Percentiles rank a stretch among this genome's conserved stretches.
Conservation (phyloP, 805 yeast species). For the Schwanniomyces sp. region DNA sequence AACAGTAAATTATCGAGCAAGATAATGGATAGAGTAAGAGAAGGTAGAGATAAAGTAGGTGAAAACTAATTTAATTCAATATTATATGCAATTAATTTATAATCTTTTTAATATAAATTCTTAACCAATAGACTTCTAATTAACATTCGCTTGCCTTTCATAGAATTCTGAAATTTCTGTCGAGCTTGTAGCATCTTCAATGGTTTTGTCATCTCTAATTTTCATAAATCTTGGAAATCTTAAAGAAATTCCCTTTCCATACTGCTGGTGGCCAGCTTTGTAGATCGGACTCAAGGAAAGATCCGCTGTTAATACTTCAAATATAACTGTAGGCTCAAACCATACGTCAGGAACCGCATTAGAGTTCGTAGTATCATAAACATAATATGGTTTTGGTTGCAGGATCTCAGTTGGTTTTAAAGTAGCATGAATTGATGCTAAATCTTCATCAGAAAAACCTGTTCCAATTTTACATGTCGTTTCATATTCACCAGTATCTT, state of each 20-base stretch:
- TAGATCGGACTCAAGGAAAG: slow-evolving; percentile 84
- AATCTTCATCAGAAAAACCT: slow-evolving; percentile 85
- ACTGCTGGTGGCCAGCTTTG: slow-evolving; percentile 73
- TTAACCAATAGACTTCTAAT: slow-evolving; percentile 7
- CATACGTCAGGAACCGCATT: slow-evolving; percentile 87
- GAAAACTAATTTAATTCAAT: neutral
- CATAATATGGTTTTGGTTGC: slow-evolving; percentile 64
- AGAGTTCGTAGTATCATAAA: slow-evolving; percentile 59
- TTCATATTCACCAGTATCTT: slow-evolving; percentile 89
- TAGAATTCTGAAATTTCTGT: slow-evolving; percentile 84
- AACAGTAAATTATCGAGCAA: slow-evolving; percentile 25
- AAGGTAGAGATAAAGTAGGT: slow-evolving; percentile 24
- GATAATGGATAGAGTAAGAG: slow-evolving; percentile 36
- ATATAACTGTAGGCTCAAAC: slow-evolving; percentile 83
- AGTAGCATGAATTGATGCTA: slow-evolving; percentile 56
- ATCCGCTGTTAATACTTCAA: slow-evolving; percentile 92
- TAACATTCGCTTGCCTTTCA: slow-evolving; percentile 59
- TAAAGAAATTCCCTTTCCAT: slow-evolving; percentile 82
- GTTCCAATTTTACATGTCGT: slow-evolving; percentile 97
- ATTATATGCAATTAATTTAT: neutral
- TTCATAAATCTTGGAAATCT: slow-evolving; percentile 87
- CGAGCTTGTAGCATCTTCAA: slow-evolving; percentile 84
- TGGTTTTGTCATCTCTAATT: slow-evolving; percentile 79
- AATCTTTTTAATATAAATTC: neutral
- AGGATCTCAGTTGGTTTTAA: slow-evolving; percentile 67